These are phyloP conservation scores for Taphrina sp. DNA, from an alignment of 1,139 yeast species.

Conservation along the genomic window DNA sequence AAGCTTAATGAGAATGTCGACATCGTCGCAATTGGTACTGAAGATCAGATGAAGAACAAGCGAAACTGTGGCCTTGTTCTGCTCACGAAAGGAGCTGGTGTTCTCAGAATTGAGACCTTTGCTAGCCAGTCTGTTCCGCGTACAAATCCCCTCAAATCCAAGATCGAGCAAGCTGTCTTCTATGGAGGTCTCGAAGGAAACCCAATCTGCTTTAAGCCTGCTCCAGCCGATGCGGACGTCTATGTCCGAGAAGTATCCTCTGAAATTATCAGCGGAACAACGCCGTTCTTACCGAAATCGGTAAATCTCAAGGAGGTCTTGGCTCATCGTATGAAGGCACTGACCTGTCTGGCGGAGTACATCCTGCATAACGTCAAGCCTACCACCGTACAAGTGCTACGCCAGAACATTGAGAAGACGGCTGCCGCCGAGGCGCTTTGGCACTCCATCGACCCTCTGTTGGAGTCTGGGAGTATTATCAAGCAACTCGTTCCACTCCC, in stretches of 20 bases:
- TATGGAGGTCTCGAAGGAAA: slow-evolving; percentile 48
- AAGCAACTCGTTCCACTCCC: slow-evolving; percentile 31
- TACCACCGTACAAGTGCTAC: slow-evolving; percentile 43
- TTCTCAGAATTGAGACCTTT: slow-evolving; percentile 59
- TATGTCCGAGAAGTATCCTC: slow-evolving; percentile 45
- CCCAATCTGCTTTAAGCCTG: slow-evolving; percentile 55
- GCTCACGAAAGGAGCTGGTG: slow-evolving; percentile 61
- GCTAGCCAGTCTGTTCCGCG: slow-evolving; percentile 39
- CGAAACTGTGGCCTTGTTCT: slow-evolving; percentile 53
- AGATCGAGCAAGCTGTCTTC: slow-evolving; percentile 75
- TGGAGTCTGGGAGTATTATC: slow-evolving; percentile 20
- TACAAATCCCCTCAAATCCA: slow-evolving; percentile 37
- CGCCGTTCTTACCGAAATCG: slow-evolving; percentile 51
- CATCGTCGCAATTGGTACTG: slow-evolving; percentile 57
- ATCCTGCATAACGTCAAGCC: slow-evolving; percentile 50
- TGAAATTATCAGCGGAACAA: slow-evolving; percentile 56
- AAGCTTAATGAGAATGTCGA: slow-evolving; percentile 55
- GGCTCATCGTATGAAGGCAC: slow-evolving; percentile 47
- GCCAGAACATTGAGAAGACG: slow-evolving; percentile 58
- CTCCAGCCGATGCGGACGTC: slow-evolving; percentile 24
- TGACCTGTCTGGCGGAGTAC: slow-evolving; percentile 52
- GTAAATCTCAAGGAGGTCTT: slow-evolving; percentile 51
- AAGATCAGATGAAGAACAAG: slow-evolving; percentile 44
- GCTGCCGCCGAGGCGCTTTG: slow-evolving; percentile 57
- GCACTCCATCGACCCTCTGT: slow-evolving; percentile 44